Evolutionary conservation across 768 basidiomycete species (phyloP), one percentile per base, ranked within the genome.

Genomic region (Mycena metata): DNA sequence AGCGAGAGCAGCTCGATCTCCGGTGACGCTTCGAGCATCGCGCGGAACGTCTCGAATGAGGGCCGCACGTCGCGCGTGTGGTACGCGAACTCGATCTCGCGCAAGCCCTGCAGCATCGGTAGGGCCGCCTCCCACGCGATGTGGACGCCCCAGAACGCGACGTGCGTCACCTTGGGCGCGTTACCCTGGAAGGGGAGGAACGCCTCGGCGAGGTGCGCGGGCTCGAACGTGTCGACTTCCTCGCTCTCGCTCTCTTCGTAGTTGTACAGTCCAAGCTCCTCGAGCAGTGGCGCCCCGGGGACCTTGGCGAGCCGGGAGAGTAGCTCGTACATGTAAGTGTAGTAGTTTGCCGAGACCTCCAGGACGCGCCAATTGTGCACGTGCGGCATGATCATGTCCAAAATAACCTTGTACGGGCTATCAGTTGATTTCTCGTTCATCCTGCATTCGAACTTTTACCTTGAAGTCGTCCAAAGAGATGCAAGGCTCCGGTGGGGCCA

Each of bases 121-220:
- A 82, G 74, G 17, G 83, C 80, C 39, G 81, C 79, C 35, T 83
- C 80, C 92, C 92, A 94, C 64, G 89, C 84, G 39, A 93, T 76
- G 68, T 91, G 91, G 6, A 92, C 89, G 43, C 91, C 91, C 88
- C 89, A 91, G 30, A 94, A 80, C 12, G 80, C 79, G 39, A 88
- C 76, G 5, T 78, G 72, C 21, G 75, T 78, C 16, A 94, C 79
- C 10, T 79, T 83, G 1, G 92, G 92, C 19, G 83, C 83, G 26
- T 85, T 83, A 3, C 86, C 83, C 60, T 87, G 82, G 72, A 93
- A 89, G 19, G 87, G 82, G 13, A 83, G 78, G 69, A 84, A 83
- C 23, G 78, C 78, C 12, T 78, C 80, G 49, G 76, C 78, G 51
- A 87, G 80, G 21, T 81, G 78, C 19, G 78, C 75, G 5, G 84